A percentile compares a stretch with the other conserved stretches of the same genome.
phyloP scores from a whole-genome alignment of 2,329 filamentous ascomycete genomes.

The Biscogniauxia mediterranea region DNA sequence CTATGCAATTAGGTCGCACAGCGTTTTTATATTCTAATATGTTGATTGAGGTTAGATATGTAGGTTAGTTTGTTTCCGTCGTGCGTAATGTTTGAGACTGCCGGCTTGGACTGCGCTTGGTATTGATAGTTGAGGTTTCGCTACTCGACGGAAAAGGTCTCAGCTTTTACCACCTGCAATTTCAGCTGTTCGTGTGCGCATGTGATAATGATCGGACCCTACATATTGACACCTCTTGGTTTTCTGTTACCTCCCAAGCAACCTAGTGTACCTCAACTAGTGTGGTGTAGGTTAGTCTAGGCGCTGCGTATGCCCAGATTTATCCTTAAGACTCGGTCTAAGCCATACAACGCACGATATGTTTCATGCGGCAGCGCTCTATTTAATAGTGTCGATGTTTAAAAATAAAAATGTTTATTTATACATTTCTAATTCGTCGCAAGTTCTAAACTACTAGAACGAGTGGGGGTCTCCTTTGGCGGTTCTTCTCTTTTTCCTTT shows the following conservation, averaged over 20 bases:
- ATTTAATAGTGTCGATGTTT: background rate
- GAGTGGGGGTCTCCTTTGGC: background rate
- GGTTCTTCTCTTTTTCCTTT: background rate
- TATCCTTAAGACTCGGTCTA: background rate
- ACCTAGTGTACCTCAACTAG: too few species aligned
- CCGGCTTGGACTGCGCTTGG: too few species aligned
- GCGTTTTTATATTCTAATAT: too few species aligned
- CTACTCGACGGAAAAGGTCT: background rate
- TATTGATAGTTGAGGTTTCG: background rate
- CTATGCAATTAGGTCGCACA: too few species aligned
- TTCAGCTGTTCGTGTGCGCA: background rate
- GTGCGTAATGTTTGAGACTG: too few species aligned
- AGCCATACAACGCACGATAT: background rate
- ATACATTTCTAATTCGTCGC: background rate
- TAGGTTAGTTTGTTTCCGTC: too few species aligned
- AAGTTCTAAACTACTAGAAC: background rate
- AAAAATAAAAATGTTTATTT: background rate
- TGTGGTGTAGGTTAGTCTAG: too few species aligned
- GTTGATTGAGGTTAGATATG: too few species aligned
- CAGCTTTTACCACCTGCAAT: background rate
- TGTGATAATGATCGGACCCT: background rate
- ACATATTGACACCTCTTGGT: background rate
- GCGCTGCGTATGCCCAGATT: background rate
- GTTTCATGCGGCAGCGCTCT: background rate
- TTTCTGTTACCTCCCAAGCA: background rate